Base-by-base conservation (phyloP, 2,329 filamentous ascomycete species). In the Fusarium cicatricum region DNA sequence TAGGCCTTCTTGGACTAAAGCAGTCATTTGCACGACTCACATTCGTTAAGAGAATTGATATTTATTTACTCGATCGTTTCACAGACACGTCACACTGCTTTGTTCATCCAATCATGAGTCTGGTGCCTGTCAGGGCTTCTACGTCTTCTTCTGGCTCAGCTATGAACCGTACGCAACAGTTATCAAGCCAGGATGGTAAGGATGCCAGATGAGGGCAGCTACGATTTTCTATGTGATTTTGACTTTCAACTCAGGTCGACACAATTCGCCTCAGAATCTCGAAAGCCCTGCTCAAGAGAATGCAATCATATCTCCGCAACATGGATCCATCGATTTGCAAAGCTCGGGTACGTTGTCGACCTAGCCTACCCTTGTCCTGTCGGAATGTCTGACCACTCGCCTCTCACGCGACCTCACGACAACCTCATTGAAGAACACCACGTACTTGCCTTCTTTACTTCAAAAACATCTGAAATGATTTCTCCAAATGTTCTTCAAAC, bases 1-100 rank as follows among this genome's bases (percentile, higher is more conserved):
- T 43, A 19, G 31, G 21, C 14, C 34, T 39, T 56, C 16, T 60
- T 44, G 44, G 40, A 62, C 14, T 19, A 31, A 26, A 51, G 16
- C 38, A 59, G 16, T 37, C 44, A n/a, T 59, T 50, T 46, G 21
- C 44, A 53, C 21, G 16, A 16, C 23, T 17, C 14, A 16, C 50
- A 45, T 58, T 47, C 46, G 29, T 58, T 19, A 48, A n/a, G 29
- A 48, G 16, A 48, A 59, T 44, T 29, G 19, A 33, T 46, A 52
- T 23, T 16, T 26, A 16, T n/a, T 15, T 33, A 43, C 15, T 31
- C 11, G 23, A 19, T 26, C 9, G 19, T 8, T 12, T 21, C 16
- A 19, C 29, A n/a, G 12, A 14, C 16, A 38, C 16, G 12, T 33
- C 7, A 11, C 4, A 40, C 28, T 7, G 23, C 23, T 41, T 19